Conservation (phyloP, 2,329 filamentous ascomycete genomes). For the Verticillium nubilum region DNA sequence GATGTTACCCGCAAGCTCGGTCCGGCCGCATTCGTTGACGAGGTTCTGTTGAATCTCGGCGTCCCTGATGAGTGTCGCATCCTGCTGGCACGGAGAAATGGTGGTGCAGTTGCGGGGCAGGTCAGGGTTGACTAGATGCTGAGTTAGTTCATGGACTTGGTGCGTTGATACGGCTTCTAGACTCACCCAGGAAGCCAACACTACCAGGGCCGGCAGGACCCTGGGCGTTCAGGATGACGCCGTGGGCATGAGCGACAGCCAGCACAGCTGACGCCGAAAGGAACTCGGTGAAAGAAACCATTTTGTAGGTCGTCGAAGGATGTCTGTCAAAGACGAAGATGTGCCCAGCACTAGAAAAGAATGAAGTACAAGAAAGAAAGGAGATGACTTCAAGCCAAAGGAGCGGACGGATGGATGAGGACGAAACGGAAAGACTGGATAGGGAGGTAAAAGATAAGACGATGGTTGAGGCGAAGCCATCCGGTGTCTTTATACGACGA, state of each 20-base stretch:
- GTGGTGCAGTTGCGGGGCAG: constrained; percentile 58
- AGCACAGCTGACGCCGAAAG: constrained; percentile 27
- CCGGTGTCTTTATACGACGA: neutral
- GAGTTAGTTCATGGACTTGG: neutral
- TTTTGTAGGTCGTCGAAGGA: constrained; percentile 19
- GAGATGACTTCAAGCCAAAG: constrained; percentile 10
- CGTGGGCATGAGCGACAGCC: constrained; percentile 34
- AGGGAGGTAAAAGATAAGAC: constrained; percentile 4
- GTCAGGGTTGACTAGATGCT: constrained; percentile 38
- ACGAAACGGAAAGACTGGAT: neutral
- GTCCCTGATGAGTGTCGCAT: constrained; percentile 58
- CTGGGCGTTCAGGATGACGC: constrained; percentile 40
- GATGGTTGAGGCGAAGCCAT: neutral
- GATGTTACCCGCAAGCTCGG: constrained; percentile 55
- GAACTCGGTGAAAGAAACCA: constrained; percentile 27
- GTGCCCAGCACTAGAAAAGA: constrained; percentile 18
- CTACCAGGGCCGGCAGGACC: constrained; percentile 38
- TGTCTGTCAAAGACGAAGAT: constrained; percentile 8
- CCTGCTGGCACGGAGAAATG: constrained; percentile 61
- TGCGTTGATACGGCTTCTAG: neutral
- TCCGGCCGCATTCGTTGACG: constrained; percentile 58
- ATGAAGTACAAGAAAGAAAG: constrained; percentile 14
- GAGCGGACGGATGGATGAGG: constrained; percentile 1
- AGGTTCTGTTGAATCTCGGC: constrained; percentile 45
- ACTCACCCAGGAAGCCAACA: constrained; percentile 42